Evolutionary conservation across 2,329 filamentous ascomycete genomes (phyloP), one percentile per base, ranked within the genome.

Genomic region (Leptodontidium sp.): DNA sequence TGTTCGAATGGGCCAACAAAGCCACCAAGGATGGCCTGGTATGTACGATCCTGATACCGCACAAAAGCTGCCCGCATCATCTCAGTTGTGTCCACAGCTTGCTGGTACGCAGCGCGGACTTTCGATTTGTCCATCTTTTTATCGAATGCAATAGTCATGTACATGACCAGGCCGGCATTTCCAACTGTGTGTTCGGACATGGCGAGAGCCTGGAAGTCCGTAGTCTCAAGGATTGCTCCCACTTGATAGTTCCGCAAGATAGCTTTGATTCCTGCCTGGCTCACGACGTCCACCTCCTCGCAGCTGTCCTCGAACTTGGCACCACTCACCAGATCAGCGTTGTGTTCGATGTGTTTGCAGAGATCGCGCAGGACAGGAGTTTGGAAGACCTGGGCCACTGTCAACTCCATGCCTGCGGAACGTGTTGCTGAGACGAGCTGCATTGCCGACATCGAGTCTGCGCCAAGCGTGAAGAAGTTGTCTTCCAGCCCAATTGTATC

Each of bases 401-500:
- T 35, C 32, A 35, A 9, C 9, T 35, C 32, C 32, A 35, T 35
- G 32, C 32, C 32, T 35, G 32, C 32, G 32, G 32, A 35, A 4
- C 32, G 32, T 35, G 32, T 9, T 35, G 9, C 32, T 35, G 32
- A 35, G 32, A 24, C 26, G n/a, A 57, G 14, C 52, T 57, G 52
- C 26, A 57, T 57, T 15, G 52, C 52, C 17, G 52, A 17, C 17
- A 59, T 38, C n/a, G 24, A 38, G 21, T 38, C 24, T 38, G 12
- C 55, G 9, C 24, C 21, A 9, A 59, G 21, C 29, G 24, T 59
- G 14, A 59, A 59, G 55, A 59, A 59, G 29, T 24, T 38, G 24
- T 29, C 29, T 66, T 57, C 29, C 57, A 38, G 9, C 63, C 49
- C 24, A 65, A 66, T 26, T 24, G 21, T 29, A 55, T 29, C 49